Evolutionary conservation across 2,329 filamentous ascomycete genomes (phyloP).

Genomic region (Colletotrichum chrysophilum): DNA sequence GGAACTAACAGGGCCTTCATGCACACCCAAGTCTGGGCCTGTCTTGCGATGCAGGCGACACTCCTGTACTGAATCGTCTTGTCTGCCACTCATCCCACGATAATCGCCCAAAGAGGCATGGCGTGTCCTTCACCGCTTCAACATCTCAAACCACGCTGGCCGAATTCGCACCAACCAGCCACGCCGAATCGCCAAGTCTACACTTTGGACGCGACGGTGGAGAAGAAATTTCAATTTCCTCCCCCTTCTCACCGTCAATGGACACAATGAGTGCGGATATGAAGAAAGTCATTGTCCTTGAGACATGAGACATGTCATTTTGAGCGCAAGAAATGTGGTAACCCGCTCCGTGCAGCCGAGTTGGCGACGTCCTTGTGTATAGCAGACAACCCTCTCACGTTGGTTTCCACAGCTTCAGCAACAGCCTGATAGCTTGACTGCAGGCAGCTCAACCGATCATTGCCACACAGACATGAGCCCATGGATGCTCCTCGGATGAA

Average conservation of each 20-base stretch:
- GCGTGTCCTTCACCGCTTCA: conserved; percentile 27
- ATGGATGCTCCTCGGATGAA: neutral
- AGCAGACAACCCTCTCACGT: neutral
- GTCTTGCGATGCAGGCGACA: neutral
- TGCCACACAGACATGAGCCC: neutral
- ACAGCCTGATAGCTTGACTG: neutral
- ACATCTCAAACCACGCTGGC: conserved; percentile 8
- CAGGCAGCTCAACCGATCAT: neutral
- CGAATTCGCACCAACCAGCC: conserved; percentile 13
- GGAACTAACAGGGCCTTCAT: conserved; percentile 17
- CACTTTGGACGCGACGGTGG: neutral
- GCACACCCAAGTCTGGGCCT: conserved; percentile 4
- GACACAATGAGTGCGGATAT: neutral
- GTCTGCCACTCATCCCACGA: conserved; percentile 18
- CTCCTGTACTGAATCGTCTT: neutral
- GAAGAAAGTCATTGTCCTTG: neutral
- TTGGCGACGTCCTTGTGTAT: too few relatives aligned
- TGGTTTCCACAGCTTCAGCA: neutral
- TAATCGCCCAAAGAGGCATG: conserved; percentile 23
- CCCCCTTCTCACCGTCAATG: neutral
- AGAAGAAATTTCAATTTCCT: neutral
- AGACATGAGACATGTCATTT: neutral
- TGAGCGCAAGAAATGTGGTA: neutral
- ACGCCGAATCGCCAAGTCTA: neutral
- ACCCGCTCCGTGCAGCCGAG: too few relatives aligned